Evolutionary conservation across 2,329 filamentous ascomycete genomes (phyloP), one percentile per base, ranked within the genome.

Genomic region (Talaromyces sp.): DNA sequence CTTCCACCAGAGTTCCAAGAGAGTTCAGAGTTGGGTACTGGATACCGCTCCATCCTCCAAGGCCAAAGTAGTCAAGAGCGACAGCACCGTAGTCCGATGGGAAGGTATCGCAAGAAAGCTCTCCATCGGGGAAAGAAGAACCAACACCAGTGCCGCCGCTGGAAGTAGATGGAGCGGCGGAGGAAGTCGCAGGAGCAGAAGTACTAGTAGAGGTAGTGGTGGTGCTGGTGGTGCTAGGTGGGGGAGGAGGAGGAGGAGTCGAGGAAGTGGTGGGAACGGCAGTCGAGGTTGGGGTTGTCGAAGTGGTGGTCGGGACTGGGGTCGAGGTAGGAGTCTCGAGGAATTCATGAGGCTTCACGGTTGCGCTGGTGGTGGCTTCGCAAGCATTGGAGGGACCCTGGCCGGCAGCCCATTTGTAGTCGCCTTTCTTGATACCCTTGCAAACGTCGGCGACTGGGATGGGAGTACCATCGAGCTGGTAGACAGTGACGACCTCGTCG

Each of bases 1-100:
- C 83, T 73, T 78, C 81, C 71, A 96, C 88, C 56, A 83, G 71
- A 15, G 80, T 70, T 54, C 81, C 80, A 30, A 78, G 62, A n/a
- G 73, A 77, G 33, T 58, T 58, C 8, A 32, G 22, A 71, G 80
- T 87, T 63, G 80, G 78, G 59, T 82, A 80, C 77, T 96, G 92
- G 64, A 97, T 82, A 71, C 92, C 91, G 66, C 85, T 87, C 88
- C 88, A 99, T 65, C 92, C 92, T 64, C 81, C 84, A 8, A 91
- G 78, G 19, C 83, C 81, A 28, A 93, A 82, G 81, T 89, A 93
- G 60, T 82, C 72, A 32, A 95, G 78, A 55, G 85, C 59, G 53
- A 96, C 71, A 1, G 93, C 89, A 68, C 95, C 95, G 71, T 96
- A 98, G 0, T 85, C 80, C 3, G 86, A 87, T 17, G 93, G 93